A percentile compares a stretch with the other conserved stretches of the same genome.
phyloP scores from a whole-genome alignment of 176 grass and related monocot genomes.

The Cenchrus purpureus region DNA sequence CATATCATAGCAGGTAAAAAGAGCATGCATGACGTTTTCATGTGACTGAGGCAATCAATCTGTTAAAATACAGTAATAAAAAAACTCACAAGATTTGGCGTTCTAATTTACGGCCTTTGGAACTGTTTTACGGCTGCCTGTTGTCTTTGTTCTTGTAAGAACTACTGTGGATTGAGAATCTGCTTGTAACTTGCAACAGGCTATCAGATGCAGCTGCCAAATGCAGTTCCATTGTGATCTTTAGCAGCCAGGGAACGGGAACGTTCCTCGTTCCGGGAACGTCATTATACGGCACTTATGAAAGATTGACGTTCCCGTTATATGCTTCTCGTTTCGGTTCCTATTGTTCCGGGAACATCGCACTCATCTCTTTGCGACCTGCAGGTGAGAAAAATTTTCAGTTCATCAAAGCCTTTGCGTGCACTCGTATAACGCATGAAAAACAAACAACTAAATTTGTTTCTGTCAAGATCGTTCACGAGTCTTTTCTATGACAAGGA shows the following conservation, averaged over 20 bases:
- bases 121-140: neutral
- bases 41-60: neutral
- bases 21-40: neutral
- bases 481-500: conserved; percentile 41
- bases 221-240: neutral
- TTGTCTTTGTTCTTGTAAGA: neutral
- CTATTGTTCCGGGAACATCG: too few species aligned
- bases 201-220: neutral
- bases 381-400: neutral
- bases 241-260: too few species aligned
- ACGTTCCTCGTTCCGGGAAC: too few species aligned
- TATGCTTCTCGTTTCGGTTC: too few species aligned
- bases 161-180: neutral
- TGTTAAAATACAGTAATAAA: too few species aligned
- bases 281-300: too few species aligned
- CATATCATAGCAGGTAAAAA: neutral
- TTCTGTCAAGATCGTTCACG: conserved; percentile 12
- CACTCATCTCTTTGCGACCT: too few species aligned
- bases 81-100: neutral
- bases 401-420: neutral
- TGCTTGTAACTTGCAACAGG: neutral
- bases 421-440: neutral
- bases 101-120: neutral
- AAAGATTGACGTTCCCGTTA: too few species aligned
- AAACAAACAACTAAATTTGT: neutral